Conservation (phyloP, 2,329 filamentous ascomycete species). For the Aspergillus jensenii region DNA sequence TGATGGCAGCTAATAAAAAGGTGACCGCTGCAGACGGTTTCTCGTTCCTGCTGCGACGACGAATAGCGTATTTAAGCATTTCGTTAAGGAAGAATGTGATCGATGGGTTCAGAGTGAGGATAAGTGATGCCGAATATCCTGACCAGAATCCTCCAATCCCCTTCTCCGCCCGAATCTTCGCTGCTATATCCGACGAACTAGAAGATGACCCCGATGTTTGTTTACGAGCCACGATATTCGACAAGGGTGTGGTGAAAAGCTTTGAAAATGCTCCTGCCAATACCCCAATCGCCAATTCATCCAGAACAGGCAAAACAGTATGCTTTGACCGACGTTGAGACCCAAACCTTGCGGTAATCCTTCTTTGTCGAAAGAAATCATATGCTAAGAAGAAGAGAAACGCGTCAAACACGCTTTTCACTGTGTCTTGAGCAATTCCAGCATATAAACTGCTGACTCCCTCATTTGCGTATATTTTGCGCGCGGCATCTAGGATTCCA, state of each 20-base stretch:
- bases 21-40: slow-evolving; percentile 56
- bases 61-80: slow-evolving; percentile 61
- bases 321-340: slow-evolving; percentile 25
- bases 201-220: slow-evolving; percentile 58
- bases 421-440: slow-evolving; percentile 63
- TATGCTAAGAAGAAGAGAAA: slow-evolving; percentile 88
- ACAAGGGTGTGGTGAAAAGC: slow-evolving; percentile 74
- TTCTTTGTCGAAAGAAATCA: slow-evolving; percentile 52
- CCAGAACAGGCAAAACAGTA: slow-evolving; percentile 57
- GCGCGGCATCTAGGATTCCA: slow-evolving; percentile 66
- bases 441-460: slow-evolving; percentile 74
- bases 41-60: slow-evolving; percentile 54
- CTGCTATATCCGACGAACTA: slow-evolving; percentile 58
- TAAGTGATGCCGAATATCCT: slow-evolving; percentile 76
- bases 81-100: slow-evolving; percentile 84
- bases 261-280: slow-evolving; percentile 73
- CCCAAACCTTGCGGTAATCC: slow-evolving; percentile 42
- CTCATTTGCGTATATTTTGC: slow-evolving; percentile 68
- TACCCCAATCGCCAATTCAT: slow-evolving; percentile 71
- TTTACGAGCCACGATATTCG: slow-evolving; percentile 78
- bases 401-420: slow-evolving; percentile 69
- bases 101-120: slow-evolving; percentile 81
- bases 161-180: slow-evolving; percentile 65
- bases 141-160: slow-evolving; percentile 80
- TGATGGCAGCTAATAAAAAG: slow-evolving; percentile 70